These are phyloP conservation scores for Cronartium ribicola DNA, from an alignment of 1,284 basidiomycete species.

Conservation along the genomic window DNA sequence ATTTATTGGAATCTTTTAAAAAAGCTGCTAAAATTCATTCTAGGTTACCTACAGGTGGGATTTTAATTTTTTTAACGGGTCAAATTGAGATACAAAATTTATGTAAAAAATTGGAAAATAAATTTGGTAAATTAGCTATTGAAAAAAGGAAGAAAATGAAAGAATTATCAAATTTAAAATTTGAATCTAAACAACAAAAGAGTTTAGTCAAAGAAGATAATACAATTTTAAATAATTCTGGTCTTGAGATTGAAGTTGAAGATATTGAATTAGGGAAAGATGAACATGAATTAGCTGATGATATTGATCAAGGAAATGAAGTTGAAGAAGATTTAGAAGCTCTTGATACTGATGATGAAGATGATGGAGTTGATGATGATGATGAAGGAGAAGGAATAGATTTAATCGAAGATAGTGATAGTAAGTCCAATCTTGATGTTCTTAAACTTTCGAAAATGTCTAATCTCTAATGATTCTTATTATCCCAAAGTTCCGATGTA, in stretches of 20 bases:
- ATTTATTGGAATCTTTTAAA: constrained; percentile 81
- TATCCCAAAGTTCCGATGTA: constrained; percentile 62
- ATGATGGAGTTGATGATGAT: constrained; percentile 44
- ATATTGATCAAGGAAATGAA: constrained; percentile 55
- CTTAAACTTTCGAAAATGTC: constrained; percentile 53
- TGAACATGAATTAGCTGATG: constrained; percentile 54
- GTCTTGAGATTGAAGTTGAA: constrained; percentile 51
- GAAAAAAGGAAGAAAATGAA: constrained; percentile 57
- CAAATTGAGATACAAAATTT: constrained; percentile 68
- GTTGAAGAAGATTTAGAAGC: constrained; percentile 51
- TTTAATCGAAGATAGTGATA: constrained; percentile 53
- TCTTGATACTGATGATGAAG: constrained; percentile 54
- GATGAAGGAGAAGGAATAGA: constrained; percentile 48
- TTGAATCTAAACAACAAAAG: constrained; percentile 1
- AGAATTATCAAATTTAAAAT: constrained; percentile 44
- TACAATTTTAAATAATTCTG: constrained; percentile 21
- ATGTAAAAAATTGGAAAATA: constrained; percentile 68
- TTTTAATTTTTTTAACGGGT: constrained; percentile 72
- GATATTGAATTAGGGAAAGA: constrained; percentile 45
- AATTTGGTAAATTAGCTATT: constrained; percentile 67
- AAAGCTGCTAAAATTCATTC: constrained; percentile 79
- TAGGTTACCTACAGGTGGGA: constrained; percentile 65
- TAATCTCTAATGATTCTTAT: constrained; percentile 57
- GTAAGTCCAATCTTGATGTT: constrained; percentile 46
- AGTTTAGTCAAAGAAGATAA: constrained; percentile 18